Conservation (phyloP, 345 rosid species). For the Sonneratia caseolaris region DNA sequence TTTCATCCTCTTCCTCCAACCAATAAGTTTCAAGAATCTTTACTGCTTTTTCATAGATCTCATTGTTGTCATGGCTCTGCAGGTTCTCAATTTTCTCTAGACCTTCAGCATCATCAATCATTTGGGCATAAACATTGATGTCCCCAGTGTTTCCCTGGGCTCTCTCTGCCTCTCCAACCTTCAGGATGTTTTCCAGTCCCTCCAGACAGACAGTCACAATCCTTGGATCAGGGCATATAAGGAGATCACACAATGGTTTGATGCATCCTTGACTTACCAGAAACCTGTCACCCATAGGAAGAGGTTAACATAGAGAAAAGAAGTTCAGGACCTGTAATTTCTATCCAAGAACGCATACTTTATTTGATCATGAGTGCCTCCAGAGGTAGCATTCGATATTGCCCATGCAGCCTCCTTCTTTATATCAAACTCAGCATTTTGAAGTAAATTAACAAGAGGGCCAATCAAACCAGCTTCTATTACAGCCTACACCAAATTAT, state of each 20-base stretch:
- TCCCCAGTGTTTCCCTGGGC: conserved; percentile 37
- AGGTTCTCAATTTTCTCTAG: conserved; percentile 76
- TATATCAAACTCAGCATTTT: conserved; percentile 76
- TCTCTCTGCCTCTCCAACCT: conserved; percentile 81
- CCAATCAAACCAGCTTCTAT: conserved; percentile 56
- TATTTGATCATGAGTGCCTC: conserved; percentile 81
- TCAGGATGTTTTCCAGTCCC: conserved; percentile 57
- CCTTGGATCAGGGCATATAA: conserved; percentile 75
- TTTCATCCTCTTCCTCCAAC: conserved; percentile 79
- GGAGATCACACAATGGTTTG: conserved; percentile 81
- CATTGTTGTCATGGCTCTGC: conserved; percentile 74
- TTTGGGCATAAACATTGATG: conserved; percentile 50
- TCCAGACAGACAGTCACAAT: conserved; percentile 67
- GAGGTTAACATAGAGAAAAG: background rate
- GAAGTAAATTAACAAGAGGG: conserved; percentile 63
- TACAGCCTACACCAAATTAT: conserved; percentile 35
- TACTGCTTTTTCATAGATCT: conserved; percentile 80
- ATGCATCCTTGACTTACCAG: conserved; percentile 71
- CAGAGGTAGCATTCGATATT: conserved; percentile 87
- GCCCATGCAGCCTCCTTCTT: conserved; percentile 99
- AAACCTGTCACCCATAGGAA: conserved; percentile 20
- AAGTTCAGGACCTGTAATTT: background rate
- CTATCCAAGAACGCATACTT: conserved; percentile 30
- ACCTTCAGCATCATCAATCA: conserved; percentile 79
- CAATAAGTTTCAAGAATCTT: conserved; percentile 77